Evolutionary conservation across 257 asterid genomes (phyloP), one percentile per base, ranked within the genome.

Genomic region (Cinchona pubescens): DNA sequence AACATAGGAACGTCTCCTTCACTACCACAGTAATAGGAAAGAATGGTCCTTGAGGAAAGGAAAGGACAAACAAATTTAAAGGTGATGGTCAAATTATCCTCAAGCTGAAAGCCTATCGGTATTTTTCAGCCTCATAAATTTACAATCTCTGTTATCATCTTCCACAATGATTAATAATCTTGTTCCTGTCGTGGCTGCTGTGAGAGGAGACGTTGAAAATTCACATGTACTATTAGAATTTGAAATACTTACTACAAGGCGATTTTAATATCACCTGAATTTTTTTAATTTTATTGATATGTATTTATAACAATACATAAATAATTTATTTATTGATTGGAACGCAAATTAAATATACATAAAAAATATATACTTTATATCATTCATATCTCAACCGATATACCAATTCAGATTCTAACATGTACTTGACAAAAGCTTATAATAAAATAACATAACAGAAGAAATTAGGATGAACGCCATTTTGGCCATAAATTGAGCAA

Each of bases 81-180:
- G 70, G 25, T 76, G 81, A 80, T 72, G 59, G 66, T 18, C 75
- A 59, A 66, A 71, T 71, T 66, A 76, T 80, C 81, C 71, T 76
- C 51, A 34, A 71, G 40, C 60, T 64, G 46, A 35, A 73, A 43
- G 40, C 70, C 7, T 13, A 13, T 37, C 34, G 42, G 25, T 34
- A 63, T 63, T 67, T 67, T 60, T 71, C 72, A 59, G 79, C 79
- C 84, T 55, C 81, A 72, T 34, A 65, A 65, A 27, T 71, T 40
- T 60, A 0, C 8, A 58, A 40, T 25, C n/a, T 58, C 0, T 71
- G 42, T 70, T n/a, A 40, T 30, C 25, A 14, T 62, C 45, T 15
- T 4, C 45, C 21, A 62, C 38, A 15, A 16, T 4, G 2, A 34
- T 10, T 4, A 7, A 34, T 10, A 60, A 14, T 29, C 42, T 30